Evolutionary conservation across 257 asterid species (phyloP).

Genomic region (Jacaranda copaia): DNA sequence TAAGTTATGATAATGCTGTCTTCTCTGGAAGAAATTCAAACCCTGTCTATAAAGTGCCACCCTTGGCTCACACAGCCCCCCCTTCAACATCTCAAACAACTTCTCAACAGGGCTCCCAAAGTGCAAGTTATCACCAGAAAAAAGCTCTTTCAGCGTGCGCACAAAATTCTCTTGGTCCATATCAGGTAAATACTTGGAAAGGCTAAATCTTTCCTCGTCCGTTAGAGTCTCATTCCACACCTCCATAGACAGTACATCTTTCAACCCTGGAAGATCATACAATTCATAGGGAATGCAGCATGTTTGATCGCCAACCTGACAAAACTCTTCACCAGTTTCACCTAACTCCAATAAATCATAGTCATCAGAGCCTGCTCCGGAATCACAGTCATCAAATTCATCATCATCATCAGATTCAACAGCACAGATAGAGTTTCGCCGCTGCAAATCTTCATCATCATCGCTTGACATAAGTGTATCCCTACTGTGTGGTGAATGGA

Average conservation of each 20-base stretch:
- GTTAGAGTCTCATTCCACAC: conserved; percentile 93
- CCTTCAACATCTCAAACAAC: conserved; percentile 88
- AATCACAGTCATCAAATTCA: conserved; percentile 93
- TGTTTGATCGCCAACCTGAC: conserved; percentile 90
- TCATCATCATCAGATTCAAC: conserved; percentile 89
- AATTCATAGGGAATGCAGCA: conserved; percentile 91
- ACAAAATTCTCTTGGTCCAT: conserved; percentile 92
- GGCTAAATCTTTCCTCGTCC: conserved; percentile 85
- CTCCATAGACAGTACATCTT: conserved; percentile 84
- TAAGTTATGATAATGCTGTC: conserved; percentile 81
- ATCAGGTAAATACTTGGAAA: conserved; percentile 88
- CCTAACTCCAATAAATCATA: conserved; percentile 91
- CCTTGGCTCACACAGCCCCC: conserved; percentile 95
- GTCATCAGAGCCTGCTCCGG: conserved; percentile 99
- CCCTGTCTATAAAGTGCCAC: conserved; percentile 98
- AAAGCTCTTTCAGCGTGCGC: conserved; percentile 77
- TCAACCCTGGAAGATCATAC: conserved; percentile 84
- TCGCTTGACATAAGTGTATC: conserved; percentile 78
- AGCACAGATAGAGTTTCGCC: conserved; percentile 52
- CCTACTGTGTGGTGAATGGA: conserved; percentile 69
- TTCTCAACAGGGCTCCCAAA: conserved; percentile 81
- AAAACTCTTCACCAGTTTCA: conserved; percentile 89
- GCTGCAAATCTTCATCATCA: conserved; percentile 79
- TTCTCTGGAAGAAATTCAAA: conserved; percentile 76
- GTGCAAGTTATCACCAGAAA: conserved; percentile 78